phyloP scores from a whole-genome alignment of 306 rosid genomes.

The Sphenostylis stenocarpa region DNA sequence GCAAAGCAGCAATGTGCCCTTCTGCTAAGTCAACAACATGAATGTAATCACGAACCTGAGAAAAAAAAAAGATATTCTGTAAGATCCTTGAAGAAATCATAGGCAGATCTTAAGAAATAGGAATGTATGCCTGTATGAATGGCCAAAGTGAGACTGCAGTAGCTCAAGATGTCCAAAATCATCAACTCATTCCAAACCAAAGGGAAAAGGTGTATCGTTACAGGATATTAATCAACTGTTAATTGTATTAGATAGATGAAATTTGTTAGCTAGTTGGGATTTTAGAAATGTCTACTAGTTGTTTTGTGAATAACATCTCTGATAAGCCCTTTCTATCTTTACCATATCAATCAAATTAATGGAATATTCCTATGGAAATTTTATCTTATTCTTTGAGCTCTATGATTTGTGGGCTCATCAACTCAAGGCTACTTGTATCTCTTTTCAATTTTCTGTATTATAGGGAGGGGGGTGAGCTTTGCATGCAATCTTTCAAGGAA shows the following conservation, averaged over 20 bases:
- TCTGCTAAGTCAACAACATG: slow-evolving; percentile 96
- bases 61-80: slow-evolving; percentile 28
- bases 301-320: neutral
- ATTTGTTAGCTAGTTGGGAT: neutral
- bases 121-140: neutral
- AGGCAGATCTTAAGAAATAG: neutral
- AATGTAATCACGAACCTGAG: slow-evolving; percentile 95
- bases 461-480: neutral
- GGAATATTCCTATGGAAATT: neutral
- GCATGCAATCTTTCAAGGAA: neutral
- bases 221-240: neutral
- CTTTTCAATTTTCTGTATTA: neutral
- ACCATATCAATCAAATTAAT: neutral
- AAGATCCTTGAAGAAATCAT: slow-evolving; percentile 28
- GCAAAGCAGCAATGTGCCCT: slow-evolving; percentile 94
- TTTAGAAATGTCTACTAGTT: neutral
- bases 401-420: neutral
- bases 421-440: neutral
- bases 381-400: neutral
- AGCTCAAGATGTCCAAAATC: neutral
- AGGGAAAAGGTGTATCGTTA: neutral
- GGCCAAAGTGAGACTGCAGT: neutral
- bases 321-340: neutral
- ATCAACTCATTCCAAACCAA: neutral
- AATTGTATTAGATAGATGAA: neutral